Evolutionary conservation across 1,139 yeast species (phyloP).

Genomic region (Pichia kudriavzevii): DNA sequence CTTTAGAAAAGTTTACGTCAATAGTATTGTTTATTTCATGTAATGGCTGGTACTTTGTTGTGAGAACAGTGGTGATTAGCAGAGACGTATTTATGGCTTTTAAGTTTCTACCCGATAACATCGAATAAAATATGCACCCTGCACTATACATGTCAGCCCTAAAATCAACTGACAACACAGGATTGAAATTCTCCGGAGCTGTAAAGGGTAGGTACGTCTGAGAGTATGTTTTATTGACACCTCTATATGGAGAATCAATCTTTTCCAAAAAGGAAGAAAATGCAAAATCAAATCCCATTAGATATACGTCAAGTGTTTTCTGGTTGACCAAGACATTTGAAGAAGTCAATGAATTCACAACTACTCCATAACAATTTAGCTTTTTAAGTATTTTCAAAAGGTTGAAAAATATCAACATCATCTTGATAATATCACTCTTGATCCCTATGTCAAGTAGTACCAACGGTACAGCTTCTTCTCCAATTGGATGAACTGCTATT

Average conservation of each 20-base stretch:
- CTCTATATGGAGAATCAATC: constrained; percentile 32
- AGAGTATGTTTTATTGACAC: constrained; percentile 28
- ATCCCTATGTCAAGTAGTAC: constrained; percentile 3
- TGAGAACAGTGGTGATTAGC: constrained; percentile 37
- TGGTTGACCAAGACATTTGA: constrained; percentile 31
- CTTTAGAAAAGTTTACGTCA: constrained; percentile 32
- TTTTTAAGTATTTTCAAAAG: constrained; percentile 32
- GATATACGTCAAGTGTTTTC: constrained; percentile 30
- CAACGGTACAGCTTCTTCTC: constrained; percentile 6
- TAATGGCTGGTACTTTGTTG: constrained; percentile 38
- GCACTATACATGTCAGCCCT: constrained; percentile 46
- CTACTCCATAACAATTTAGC: constrained; percentile 39
- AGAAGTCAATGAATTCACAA: constrained; percentile 44
- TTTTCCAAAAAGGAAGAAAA: constrained; percentile 41
- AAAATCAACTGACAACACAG: constrained; percentile 37
- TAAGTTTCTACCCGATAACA: constrained; percentile 41
- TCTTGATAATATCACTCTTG: constrained; percentile 27
- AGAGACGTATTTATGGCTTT: constrained; percentile 36
- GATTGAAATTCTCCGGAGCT: constrained; percentile 47
- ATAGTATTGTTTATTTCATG: constrained; percentile 33
- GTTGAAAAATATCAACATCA: constrained; percentile 31
- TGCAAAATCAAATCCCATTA: constrained; percentile 47
- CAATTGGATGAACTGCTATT: constrained; percentile 9
- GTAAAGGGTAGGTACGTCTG: constrained; percentile 41
- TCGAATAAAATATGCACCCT: constrained; percentile 45